Evolutionary conservation across 306 rosid genomes (phyloP).

Genomic region (Mimosa pudica): DNA sequence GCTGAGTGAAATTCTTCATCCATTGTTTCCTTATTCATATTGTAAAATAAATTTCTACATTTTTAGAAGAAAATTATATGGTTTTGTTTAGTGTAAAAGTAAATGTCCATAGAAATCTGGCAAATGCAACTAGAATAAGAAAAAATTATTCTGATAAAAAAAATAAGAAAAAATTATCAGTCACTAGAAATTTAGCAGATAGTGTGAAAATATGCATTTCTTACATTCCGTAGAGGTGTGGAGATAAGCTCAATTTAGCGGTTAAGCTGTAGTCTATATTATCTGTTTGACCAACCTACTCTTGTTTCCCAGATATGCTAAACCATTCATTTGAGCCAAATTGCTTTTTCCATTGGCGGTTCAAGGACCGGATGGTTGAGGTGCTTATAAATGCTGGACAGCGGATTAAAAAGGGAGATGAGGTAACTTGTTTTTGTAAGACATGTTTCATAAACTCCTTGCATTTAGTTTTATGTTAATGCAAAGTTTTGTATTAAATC

Average conservation of each 20-base stretch:
- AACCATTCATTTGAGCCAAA: slow-evolving; percentile 96
- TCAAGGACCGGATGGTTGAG: slow-evolving; percentile 95
- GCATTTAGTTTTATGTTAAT: neutral
- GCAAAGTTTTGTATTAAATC: neutral
- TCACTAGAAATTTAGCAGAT: neutral
- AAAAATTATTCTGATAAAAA: no score
- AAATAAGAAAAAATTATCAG: neutral
- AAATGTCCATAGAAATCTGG: neutral
- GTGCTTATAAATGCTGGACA: slow-evolving; percentile 98
- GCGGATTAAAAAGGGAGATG: slow-evolving; percentile 78
- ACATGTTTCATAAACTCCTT: slow-evolving; percentile 27
- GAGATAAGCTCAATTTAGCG: neutral
- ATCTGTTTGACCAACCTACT: slow-evolving; percentile 30
- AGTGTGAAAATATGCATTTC: neutral
- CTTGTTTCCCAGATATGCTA: slow-evolving; percentile 75
- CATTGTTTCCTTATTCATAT: neutral
- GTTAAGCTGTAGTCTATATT: neutral
- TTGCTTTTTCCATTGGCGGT: slow-evolving; percentile 97
- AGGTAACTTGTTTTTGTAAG: slow-evolving; percentile 51
- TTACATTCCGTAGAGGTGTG: slow-evolving; percentile 1
- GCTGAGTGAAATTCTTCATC: neutral
- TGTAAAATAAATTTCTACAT: neutral
- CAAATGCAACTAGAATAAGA: neutral
- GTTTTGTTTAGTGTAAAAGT: neutral
- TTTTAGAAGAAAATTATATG: neutral